Evolutionary conservation across 2,329 filamentous ascomycete species (phyloP), one percentile per base, ranked within the genome.

Genomic region (Sporothrix brasiliensis): DNA sequence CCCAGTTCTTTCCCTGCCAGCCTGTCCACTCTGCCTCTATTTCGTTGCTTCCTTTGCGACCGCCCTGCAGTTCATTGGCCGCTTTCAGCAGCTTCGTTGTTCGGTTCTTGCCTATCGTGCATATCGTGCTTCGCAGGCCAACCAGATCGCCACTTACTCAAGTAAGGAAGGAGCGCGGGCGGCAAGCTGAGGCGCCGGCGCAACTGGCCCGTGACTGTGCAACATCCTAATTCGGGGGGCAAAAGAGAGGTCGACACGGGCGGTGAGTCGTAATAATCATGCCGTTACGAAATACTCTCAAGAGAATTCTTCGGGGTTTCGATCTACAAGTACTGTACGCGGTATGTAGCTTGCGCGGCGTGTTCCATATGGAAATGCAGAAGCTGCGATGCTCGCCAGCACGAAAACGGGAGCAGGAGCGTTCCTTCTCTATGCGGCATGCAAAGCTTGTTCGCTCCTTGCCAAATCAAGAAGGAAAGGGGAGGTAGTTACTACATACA

Each of bases 121-220:
- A 66, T 66, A 49, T 21, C 60, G 39, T 50, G 16, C 19, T 61
- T 67, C 61, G 61, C 61, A 58, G 60, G 60, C 60, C 60, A 47
- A 70, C 30, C 53, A 70, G 69, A 67, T 70, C 53, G 69, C 69
- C 69, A 70, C 69, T 61, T 67, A 44, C 53, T 65, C 63, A 41
- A 67, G 63, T 39, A 14, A 67, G 47, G 27, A 67, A 67, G 49
- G 61, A 67, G 53, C 49, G 49, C 61, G 61, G 60, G 61, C 49
- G 63, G 49, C 63, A 52, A 41, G 30, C 63, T 34, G 44, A 50
- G n/a, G 61, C 44, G 44, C 61, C 44, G 30, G 49, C 49, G 63
- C 61, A 50, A n/a, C 3, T 65, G 41, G 58, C 68, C 68, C 61
- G 68, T 70, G 68, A 70, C 68, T 65, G 61, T 30, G 41, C 44